phyloP scores from a whole-genome alignment of 371 early-diverging fungal species.

The Blakeslea trispora region DNA sequence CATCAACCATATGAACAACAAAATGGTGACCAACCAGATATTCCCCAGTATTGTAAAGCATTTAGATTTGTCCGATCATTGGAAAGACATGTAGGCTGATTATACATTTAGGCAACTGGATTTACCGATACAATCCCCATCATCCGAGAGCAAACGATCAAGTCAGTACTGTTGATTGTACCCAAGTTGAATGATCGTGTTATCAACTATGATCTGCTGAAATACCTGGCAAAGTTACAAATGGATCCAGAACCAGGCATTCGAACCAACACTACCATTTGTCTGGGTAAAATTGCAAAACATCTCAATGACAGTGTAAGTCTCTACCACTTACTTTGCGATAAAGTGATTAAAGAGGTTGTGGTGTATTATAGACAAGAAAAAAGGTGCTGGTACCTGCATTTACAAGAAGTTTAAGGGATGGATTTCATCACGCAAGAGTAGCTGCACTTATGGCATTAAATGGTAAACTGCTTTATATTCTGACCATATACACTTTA shows the following conservation, averaged over 20 bases:
- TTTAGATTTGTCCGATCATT: no score
- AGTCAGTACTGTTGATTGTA: conserved; percentile 74
- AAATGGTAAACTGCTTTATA: conserved; percentile 65
- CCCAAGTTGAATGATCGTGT: conserved; percentile 72
- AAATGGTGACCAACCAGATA: conserved; percentile 80
- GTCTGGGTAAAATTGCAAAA: conserved; percentile 87
- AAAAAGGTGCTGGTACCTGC: conserved; percentile 82
- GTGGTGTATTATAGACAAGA: conserved; percentile 47
- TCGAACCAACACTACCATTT: conserved; percentile 92
- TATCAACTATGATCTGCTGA: conserved; percentile 84
- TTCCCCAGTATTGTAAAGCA: conserved; percentile 77
- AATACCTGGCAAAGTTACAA: conserved; percentile 84
- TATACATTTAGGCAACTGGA: conserved; percentile 80
- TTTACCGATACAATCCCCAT: conserved; percentile 88
- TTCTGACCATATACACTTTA: no score
- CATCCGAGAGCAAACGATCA: conserved; percentile 91
- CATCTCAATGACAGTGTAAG: conserved; percentile 71
- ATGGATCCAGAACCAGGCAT: conserved; percentile 94
- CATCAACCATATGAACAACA: conserved; percentile 68
- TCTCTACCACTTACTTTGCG: conserved; percentile 5
- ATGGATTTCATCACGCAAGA: conserved; percentile 91
- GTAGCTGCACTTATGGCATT: conserved; percentile 89
- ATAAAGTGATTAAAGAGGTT: no score
- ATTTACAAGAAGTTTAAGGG: conserved; percentile 80
- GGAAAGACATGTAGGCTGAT: no score